Evolutionary conservation across 192 early-diverging fungal species (phyloP).

Genomic region (Martensiomyces pterosporus): DNA sequence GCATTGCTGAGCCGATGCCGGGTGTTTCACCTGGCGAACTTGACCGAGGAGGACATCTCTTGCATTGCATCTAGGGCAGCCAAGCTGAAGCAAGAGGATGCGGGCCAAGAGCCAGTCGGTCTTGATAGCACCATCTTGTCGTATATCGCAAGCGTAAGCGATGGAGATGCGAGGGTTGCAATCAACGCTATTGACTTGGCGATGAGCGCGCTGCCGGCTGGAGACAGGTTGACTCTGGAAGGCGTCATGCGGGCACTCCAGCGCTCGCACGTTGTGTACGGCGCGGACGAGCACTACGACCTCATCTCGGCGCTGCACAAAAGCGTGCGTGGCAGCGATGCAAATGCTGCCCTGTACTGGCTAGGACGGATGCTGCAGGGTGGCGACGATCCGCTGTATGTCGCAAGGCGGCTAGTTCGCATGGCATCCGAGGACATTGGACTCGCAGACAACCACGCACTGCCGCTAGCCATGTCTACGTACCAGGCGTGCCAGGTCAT

Average conservation of each 20-base stretch:
- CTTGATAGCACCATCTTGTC: not conserved
- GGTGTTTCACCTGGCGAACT: slow-evolving; percentile 70
- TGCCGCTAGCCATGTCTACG: slow-evolving; percentile 68
- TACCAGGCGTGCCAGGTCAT: slow-evolving; percentile 83
- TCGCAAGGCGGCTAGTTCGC: slow-evolving; percentile 73
- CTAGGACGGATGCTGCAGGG: slow-evolving; percentile 82
- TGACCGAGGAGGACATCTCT: slow-evolving; percentile 56
- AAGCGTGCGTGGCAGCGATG: slow-evolving; percentile 79
- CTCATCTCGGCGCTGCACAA: slow-evolving; percentile 89
- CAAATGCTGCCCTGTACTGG: slow-evolving; percentile 81
- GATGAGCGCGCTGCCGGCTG: slow-evolving; percentile 19
- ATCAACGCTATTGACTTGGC: slow-evolving; percentile 35
- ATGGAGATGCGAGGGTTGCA: not conserved
- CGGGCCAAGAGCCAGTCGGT: slow-evolving; percentile 14
- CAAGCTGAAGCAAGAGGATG: slow-evolving; percentile 50
- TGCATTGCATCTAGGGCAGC: slow-evolving; percentile 60
- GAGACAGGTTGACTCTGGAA: not conserved
- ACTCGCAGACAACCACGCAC: slow-evolving; percentile 71
- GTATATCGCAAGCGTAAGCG: not conserved
- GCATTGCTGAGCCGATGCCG: slow-evolving; percentile 77
- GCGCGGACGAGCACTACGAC: slow-evolving; percentile 86
- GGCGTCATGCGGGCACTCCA: slow-evolving; percentile 55
- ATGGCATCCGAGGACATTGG: slow-evolving; percentile 89
- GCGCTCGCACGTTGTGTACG: slow-evolving; percentile 77
- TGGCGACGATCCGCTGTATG: slow-evolving; percentile 88